Conservation (phyloP, 208 protist genomes). For the Wallacemonas sp. region DNA sequence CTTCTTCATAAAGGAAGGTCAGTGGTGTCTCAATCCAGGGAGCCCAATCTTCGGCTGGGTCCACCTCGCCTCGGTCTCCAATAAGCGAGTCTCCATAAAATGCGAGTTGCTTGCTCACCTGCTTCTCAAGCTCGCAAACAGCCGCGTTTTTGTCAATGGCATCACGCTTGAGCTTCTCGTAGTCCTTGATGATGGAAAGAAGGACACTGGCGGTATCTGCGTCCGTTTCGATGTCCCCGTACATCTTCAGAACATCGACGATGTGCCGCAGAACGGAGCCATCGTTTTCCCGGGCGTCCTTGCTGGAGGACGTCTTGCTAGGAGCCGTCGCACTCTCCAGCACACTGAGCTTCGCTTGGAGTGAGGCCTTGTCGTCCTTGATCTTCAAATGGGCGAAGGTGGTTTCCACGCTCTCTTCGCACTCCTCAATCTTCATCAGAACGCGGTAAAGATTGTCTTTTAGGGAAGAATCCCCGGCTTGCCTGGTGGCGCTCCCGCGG, state of each 20-base stretch:
- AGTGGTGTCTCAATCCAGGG: constrained; percentile 14
- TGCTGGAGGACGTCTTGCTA: neutral
- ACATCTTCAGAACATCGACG: constrained; percentile 60
- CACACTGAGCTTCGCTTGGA: neutral
- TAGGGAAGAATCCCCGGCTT: neutral
- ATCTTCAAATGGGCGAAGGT: neutral
- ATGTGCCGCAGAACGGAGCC: constrained; percentile 23
- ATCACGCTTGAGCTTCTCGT: constrained; percentile 45
- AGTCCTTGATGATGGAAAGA: constrained; percentile 46
- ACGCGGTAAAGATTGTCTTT: constrained; percentile 27
- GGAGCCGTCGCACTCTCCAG: neutral
- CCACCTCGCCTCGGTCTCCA: neutral
- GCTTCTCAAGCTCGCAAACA: neutral
- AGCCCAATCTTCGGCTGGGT: neutral
- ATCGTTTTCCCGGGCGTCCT: neutral
- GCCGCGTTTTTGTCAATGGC: neutral
- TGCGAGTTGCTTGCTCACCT: neutral
- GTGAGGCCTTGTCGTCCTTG: neutral
- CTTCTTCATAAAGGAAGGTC: constrained; percentile 4
- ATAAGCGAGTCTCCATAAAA: neutral
- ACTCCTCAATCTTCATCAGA: constrained; percentile 47
- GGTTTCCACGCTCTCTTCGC: constrained; percentile 24
- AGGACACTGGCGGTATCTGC: constrained; percentile 41
- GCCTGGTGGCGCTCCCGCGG: neutral
- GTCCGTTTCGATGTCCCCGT: constrained; percentile 34